Base-by-base conservation (phyloP, 495 filamentous ascomycete species). In the Daldinia bambusicola region DNA sequence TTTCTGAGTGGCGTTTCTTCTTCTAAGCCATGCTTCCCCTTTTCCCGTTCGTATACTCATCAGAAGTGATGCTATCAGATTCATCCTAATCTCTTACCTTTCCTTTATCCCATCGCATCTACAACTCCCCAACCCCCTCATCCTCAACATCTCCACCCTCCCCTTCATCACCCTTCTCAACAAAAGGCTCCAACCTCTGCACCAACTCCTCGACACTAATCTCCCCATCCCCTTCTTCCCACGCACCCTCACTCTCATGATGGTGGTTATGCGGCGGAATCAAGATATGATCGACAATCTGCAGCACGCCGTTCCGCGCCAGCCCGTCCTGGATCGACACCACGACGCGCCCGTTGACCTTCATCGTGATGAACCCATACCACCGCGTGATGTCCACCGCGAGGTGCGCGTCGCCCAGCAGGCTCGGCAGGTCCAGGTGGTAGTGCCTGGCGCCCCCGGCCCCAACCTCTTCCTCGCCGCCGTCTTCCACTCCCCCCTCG, bases 281-380 rank as follows among this genome's bases (percentile, higher is more conserved):
- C 62, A 97, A 76, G 1, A 97, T 88, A 52, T 82, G 82, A 48
- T 83, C 80, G 7, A 94, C 79, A 43, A 93, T 88, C 67, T 97
- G 93, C 34, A 95, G 81, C 34, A 92, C 90, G 38, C 94, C 93
- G 79, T 96, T 90, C 32, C 76, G 81, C 0, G 89, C 90, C 48
- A 93, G 72, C 8, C 85, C 89, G 78, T 97, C 92, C 74, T 87
- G 78, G 18, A 91, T 77, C 2, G 80, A 79, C 3, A 95, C 88
- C 6, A 69, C 76, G 5, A 80, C 78, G 59, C 86, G 89, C 16
- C 88, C 92, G 78, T 96, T 95, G 66, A 95, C 82, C 79, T 85
- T 86, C 38, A 97, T 90, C 10, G 65, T 82, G 55, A 91, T 84
- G 59, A 88, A 88, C 18, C 88, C 83, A 32, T 83, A 87, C 71